These are phyloP conservation scores for Stellera chamaejasme DNA, from an alignment of 345 rosid species.

Conservation along the genomic window DNA sequence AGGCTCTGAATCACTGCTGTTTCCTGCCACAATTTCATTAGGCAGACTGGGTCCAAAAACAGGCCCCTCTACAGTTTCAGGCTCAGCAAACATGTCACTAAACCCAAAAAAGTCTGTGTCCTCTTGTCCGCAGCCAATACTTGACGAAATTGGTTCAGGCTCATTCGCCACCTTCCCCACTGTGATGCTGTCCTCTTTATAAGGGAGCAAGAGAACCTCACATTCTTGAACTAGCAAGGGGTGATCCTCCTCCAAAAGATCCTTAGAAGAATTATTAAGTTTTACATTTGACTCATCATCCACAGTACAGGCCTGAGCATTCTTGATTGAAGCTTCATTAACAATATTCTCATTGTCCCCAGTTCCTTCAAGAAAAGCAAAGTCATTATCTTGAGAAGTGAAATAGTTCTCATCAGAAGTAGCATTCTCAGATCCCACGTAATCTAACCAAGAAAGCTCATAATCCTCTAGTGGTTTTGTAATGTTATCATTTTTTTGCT, in stretches of 20 bases:
- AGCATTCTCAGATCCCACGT: conserved; percentile 22
- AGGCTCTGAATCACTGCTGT: conserved; percentile 84
- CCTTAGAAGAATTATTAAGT: conserved; percentile 37
- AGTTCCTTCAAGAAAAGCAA: conserved; percentile 19
- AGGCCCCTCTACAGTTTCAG: conserved; percentile 51
- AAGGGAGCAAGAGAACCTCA: conserved; percentile 70
- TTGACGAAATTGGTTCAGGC: conserved; percentile 46
- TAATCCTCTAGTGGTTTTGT: conserved; percentile 17
- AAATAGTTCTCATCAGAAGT: conserved; percentile 31
- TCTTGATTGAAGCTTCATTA: conserved; percentile 25
- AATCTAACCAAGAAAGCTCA: conserved; percentile 44
- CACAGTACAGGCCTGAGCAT: conserved; percentile 16
- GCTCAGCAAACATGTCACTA: conserved; percentile 89
- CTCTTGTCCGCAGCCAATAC: conserved; percentile 37
- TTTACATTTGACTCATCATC: conserved; percentile 29
- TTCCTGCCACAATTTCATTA: conserved; percentile 36
- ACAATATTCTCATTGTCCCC: conserved; percentile 12
- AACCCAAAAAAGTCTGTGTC: conserved; percentile 69
- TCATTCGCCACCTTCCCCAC: conserved; percentile 26
- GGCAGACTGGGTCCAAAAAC: conserved; percentile 48
- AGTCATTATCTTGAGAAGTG: conserved; percentile 27
- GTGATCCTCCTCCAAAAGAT: conserved; percentile 63
- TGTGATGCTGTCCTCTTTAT: conserved; percentile 42
- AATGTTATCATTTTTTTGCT: conserved; percentile 24
- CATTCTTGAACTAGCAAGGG: conserved; percentile 56